A percentile compares a stretch with the other conserved stretches of the same genome.
Evolutionary conservation across 2,329 filamentous ascomycete genomes (phyloP).

Genomic region (Trichoderma sp.): DNA sequence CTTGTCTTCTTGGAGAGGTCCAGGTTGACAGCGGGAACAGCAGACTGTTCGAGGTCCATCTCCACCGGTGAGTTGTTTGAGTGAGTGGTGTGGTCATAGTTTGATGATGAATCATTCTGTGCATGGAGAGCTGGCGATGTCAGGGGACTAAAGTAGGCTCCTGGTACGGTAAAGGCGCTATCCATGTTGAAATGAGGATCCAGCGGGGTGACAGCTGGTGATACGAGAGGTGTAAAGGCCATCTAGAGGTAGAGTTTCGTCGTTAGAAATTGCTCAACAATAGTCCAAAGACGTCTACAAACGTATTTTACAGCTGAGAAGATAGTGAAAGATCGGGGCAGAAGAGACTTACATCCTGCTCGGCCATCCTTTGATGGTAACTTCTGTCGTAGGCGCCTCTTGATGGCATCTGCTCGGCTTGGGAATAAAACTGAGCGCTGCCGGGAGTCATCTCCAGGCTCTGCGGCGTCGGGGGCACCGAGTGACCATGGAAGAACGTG

Average conservation of each 20-base stretch:
- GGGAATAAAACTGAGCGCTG: conserved; percentile 57
- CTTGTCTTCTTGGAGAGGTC: conserved; percentile 53
- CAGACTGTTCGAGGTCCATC: conserved; percentile 51
- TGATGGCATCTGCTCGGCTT: conserved; percentile 52
- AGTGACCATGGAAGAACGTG: conserved; percentile 57
- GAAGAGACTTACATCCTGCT: conserved; percentile 57
- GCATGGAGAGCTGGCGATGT: conserved; percentile 78
- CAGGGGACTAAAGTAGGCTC: conserved; percentile 77
- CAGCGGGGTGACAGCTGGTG: conserved; percentile 78
- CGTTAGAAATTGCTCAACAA: background rate
- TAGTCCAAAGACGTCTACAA: background rate
- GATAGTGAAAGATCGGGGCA: too few relatives aligned
- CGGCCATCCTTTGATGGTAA: conserved; percentile 65
- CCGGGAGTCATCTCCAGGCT: conserved; percentile 72
- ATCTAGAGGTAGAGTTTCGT: conserved; percentile 45
- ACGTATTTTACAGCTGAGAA: background rate
- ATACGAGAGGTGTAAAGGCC: conserved; percentile 77
- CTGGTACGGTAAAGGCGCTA: conserved; percentile 59
- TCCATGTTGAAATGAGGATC: conserved; percentile 67
- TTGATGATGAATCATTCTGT: conserved; percentile 54
- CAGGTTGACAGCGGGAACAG: conserved; percentile 41
- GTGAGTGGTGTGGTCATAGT: conserved; percentile 46
- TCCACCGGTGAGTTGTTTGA: conserved; percentile 56
- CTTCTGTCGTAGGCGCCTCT: conserved; percentile 62
- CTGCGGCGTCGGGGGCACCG: conserved; percentile 76